Conservation (phyloP, 1,284 basidiomycete species). For the Cutaneotrichosporon daszewskae region DNA sequence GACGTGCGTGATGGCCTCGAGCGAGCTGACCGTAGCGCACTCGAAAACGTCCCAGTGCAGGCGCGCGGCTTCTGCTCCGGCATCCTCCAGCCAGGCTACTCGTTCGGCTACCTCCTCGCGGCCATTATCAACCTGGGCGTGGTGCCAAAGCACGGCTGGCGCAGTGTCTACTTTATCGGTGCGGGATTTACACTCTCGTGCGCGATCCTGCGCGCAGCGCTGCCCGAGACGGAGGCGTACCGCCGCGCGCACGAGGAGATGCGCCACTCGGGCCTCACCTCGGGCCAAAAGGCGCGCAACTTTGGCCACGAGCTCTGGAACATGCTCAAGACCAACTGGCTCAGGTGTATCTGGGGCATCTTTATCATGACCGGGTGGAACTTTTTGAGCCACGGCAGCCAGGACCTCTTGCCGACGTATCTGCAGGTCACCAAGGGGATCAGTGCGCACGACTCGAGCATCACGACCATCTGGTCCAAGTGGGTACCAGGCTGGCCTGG, state of each 20-base stretch:
- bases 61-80: conserved; percentile 81
- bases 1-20: conserved; percentile 16
- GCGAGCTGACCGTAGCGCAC: conserved; percentile 46
- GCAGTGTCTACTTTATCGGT: conserved; percentile 52
- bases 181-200: conserved; percentile 69
- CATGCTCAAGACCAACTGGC: conserved; percentile 79
- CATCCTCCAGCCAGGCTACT: conserved; percentile 76
- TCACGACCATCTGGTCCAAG: conserved; percentile 79
- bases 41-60: conserved; percentile 85
- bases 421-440: conserved; percentile 51
- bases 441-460: conserved; percentile 58
- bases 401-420: conserved; percentile 62
- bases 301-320: conserved; percentile 64
- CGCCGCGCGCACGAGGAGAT: conserved; percentile 44
- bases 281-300: conserved; percentile 56
- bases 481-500: too few species aligned
- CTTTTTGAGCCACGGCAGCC: conserved; percentile 84
- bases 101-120: conserved; percentile 51
- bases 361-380: conserved; percentile 63
- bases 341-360: conserved; percentile 73
- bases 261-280: conserved; percentile 31
- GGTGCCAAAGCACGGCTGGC: conserved; percentile 49
- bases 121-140: conserved; percentile 67
- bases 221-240: conserved; percentile 82
- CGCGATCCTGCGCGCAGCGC: conserved; percentile 61